Evolutionary conservation across 352 stramenopile genomes (phyloP), one percentile per base, ranked within the genome.

Genomic region (Phytophthora fragariae): DNA sequence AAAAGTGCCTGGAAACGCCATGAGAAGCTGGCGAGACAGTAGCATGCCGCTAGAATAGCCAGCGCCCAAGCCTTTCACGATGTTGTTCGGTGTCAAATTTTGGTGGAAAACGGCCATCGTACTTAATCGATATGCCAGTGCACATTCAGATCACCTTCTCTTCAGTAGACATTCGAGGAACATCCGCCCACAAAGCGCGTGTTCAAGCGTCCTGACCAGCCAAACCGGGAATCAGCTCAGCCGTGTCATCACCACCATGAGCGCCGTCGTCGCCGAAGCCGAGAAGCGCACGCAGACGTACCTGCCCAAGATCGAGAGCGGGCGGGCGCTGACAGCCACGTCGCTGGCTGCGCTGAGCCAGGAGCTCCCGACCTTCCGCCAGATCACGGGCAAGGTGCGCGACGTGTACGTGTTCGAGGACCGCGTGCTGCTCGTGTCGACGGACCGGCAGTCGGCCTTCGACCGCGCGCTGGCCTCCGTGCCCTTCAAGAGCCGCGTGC

Each of bases 371-470:
- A 58, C 73, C 17, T 90, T 90, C 75, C 62, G 67, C 35, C 86
- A 94, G 75, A 82, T 92, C 68, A 84, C 81, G 31, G 89, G 89
- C 73, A 95, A 98, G 62, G 95, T 99, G 29, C 90, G 95, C 68
- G 96, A 99, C 74, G 82, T 98, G 46, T 99, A 98, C 84, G 80
- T 94, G 63, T 93, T 94, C 52, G 80, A 76, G 8, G 76, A 95
- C 75, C 76, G 88, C 37, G 91, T 99, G 58, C 84, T 99, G 59
- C 90, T 99, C 50, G 90, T 99, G 39, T 99, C 98, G n/a, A 99
- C 98, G 41, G 98, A 99, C 86, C 92, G 98, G 37, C 97, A 99
- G 83, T 99, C 94, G 54, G 98, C 97, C 8, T 99, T 99, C 82
- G 98, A 99, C 89, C 95, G 98, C 27, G 86, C 95, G 53, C 89